A percentile compares a stretch with the other conserved stretches of the same genome.
Conservation (phyloP, 257 asterid genomes). For the Rubia yunnanensis region DNA sequence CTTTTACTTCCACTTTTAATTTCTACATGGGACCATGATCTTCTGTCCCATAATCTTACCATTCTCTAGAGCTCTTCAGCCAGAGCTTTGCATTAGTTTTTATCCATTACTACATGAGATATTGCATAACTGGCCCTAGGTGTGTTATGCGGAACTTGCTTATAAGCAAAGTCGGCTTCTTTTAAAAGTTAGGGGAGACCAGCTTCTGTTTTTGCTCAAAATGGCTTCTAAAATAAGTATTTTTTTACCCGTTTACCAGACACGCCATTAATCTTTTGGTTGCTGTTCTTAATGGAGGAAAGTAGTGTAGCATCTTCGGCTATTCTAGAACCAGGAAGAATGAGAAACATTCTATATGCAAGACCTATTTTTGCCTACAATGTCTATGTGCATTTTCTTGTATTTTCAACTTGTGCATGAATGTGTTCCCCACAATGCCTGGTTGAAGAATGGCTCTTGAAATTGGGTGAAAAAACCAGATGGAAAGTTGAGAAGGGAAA, state of each 20-base stretch:
- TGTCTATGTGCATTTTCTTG: conserved; percentile 5
- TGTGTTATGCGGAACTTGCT: too few species aligned
- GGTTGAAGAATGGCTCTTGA: conserved; percentile 25
- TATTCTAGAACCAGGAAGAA: conserved; percentile 13
- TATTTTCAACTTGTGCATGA: conserved; percentile 50
- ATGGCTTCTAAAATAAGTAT: too few species aligned
- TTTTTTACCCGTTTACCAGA: too few species aligned
- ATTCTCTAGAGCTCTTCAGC: not conserved
- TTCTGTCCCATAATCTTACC: not conserved
- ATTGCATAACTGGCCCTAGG: not conserved
- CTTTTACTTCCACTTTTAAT: conserved; percentile 18
- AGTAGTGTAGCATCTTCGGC: conserved; percentile 12
- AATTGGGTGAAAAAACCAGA: conserved; percentile 15
- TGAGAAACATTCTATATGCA: conserved; percentile 16
- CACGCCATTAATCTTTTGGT: not conserved
- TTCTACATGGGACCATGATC: conserved; percentile 18
- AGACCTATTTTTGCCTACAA: not conserved
- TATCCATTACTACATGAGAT: not conserved
- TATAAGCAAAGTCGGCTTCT: too few species aligned
- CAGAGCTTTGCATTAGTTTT: not conserved
- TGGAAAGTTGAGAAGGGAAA: conserved; percentile 11
- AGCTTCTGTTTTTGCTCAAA: too few species aligned
- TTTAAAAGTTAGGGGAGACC: too few species aligned
- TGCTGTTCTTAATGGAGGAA: conserved; percentile 30
- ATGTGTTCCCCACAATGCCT: conserved; percentile 55